Base-by-base conservation (phyloP, 495 filamentous ascomycete species). In the Emericellopsis terricola region DNA sequence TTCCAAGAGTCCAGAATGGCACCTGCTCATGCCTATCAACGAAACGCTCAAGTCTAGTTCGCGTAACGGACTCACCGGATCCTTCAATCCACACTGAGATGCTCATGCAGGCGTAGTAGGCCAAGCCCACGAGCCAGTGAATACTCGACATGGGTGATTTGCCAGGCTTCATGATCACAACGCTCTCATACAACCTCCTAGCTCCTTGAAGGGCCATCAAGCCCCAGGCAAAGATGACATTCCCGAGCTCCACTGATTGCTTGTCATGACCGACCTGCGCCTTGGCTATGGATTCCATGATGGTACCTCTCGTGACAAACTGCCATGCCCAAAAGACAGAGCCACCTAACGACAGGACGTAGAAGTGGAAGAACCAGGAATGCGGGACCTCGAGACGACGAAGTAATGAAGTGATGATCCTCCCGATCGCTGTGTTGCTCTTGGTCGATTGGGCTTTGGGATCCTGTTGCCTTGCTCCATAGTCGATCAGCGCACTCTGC, bases 11-110 rank as follows among this genome's bases (percentile, higher is more conserved):
- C n/a, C 10, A 35, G 33, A 16, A 35, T 35, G 17, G 33, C 21
- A 7, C 33, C 33, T 35, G 21, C 8, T 5, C 8, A 17, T 3
- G 9, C 14, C 14, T 18, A 32, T 38, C 34, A 36, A 37, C 28
- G 44, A n/a, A n/a, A n/a, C n/a, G n/a, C n/a, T n/a, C n/a, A n/a
- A n/a, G n/a, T n/a, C n/a, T 41, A 13, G 31, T 39, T 42, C 38
- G 34, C 39, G 10, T 27, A 30, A 14, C 17, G 29, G 36, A 48
- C 65, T 39, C 59, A 87, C 84, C 61, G 34, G 76, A 68, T 16
- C 81, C 84, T 50, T 94, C 84, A 35, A 93, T 67, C 89, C 86
- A 94, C 21, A 92, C 56, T 2, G 79, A 66, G 35, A 94, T 55
- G 16, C 71, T 68, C 36, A 77, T 71, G 20, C 56, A 59, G 11